Evolutionary conservation across 1,139 yeast species (phyloP), one percentile per base, ranked within the genome.

Genomic region (Eremothecium cymbalariae): DNA sequence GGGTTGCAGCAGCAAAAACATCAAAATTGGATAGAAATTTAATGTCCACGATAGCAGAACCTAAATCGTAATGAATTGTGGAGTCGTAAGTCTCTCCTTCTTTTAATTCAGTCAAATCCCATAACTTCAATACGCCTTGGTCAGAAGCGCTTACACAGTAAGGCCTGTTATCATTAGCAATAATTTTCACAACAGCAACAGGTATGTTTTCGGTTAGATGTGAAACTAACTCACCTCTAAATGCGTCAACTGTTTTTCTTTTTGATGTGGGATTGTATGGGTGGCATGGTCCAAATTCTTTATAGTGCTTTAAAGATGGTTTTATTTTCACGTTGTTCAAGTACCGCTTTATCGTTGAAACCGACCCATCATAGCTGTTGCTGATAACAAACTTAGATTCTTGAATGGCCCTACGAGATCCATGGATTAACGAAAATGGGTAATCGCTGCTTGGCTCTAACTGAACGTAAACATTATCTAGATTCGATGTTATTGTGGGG

Each of bases 121-220:
- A 90, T 0, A 90, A 59, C 43, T 74, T 78, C 29, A 90, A 50
- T 2, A 62, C 49, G 0, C 97, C 96, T 32, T 70, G 68, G 29
- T 76, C 79, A 4, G 93, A 82, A 3, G 88, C 95, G 1, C 93
- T 78, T 2, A 85, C 63, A 45, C 90, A 78, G 47, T 73, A 81
- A 25, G 72, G 72, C 14, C 74, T 70, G 28, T 79, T 75, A 8
- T 63, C 50, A 9, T 77, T 64, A 0, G 72, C 70, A 3, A 68
- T 70, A 7, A 86, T 57, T 28, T 78, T 63, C 17, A 68, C 76
- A 8, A 86, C 63, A 1, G 72, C 55, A 6, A 62, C 62, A 1
- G 65, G 46, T 9, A 62, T 59, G 45, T 77, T 82, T 34, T 77
- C 84, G 18, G 65, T 59, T 27, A 77, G 55, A 38, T 73, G 76